Conservation (phyloP, 495 filamentous ascomycete species). For the Trichoderma orchidacearum region DNA sequence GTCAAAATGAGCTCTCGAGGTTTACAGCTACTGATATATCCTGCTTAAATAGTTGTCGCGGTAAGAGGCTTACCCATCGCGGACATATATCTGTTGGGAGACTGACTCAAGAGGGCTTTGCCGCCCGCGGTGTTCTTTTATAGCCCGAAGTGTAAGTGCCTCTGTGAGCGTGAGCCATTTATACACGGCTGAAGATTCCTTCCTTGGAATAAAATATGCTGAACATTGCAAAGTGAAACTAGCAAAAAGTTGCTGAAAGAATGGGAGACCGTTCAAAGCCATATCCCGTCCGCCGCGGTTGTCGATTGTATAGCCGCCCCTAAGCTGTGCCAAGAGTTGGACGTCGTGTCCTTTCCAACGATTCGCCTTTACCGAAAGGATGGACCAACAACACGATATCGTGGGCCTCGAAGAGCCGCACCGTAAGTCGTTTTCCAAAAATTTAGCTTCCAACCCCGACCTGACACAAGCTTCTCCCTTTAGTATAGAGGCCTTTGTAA, state of each 20-base stretch:
- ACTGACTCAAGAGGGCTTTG: not conserved
- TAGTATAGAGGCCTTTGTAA: constrained; percentile 27
- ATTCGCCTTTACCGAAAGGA: constrained; percentile 28
- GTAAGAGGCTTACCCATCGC: not conserved
- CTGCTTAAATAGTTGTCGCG: not conserved
- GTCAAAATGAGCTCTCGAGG: no score
- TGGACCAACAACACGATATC: constrained; percentile 18
- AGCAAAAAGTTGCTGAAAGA: constrained; percentile 23
- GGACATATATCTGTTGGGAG: not conserved
- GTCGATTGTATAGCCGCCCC: constrained; percentile 26
- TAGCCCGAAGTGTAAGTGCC: not conserved
- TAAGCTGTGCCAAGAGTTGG: constrained; percentile 22
- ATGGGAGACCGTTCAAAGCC: constrained; percentile 19
- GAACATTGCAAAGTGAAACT: no score
- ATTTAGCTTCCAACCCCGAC: not conserved
- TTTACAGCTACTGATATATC: not conserved
- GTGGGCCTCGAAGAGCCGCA: constrained; percentile 23
- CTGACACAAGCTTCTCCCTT: not conserved
- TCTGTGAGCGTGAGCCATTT: no score
- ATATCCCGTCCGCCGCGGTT: constrained; percentile 16
- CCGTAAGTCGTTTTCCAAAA: constrained; percentile 12
- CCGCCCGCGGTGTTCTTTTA: not conserved
- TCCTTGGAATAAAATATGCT: no score
- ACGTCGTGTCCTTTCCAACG: constrained; percentile 31
- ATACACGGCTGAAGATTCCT: no score